phyloP scores from a whole-genome alignment of 148 eudicot genomes.

The Nepenthes gracilis region DNA sequence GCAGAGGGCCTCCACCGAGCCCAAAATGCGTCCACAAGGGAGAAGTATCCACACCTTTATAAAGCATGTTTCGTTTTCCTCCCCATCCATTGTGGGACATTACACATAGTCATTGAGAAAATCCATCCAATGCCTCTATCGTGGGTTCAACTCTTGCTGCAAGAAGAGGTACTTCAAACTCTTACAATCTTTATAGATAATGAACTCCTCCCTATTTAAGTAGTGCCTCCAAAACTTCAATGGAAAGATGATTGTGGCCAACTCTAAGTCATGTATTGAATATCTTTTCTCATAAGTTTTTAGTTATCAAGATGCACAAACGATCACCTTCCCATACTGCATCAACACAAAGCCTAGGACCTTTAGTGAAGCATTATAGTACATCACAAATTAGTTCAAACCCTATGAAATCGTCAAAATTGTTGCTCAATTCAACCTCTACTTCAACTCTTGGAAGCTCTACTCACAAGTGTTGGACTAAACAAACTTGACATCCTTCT shows the following conservation, averaged over 20 bases:
- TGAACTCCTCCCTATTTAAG: background rate
- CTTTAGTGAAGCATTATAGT: background rate
- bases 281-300: background rate
- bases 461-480: background rate
- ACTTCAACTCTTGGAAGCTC: slow-evolving; percentile 7
- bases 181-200: background rate
- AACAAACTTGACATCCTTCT: slow-evolving; percentile 1
- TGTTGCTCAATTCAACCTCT: background rate
- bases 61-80: too few relatives aligned
- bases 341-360: too few relatives aligned
- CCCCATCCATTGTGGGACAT: too few relatives aligned
- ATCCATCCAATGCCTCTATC: background rate
- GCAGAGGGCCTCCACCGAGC: too few relatives aligned
- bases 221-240: slow-evolving; percentile 1
- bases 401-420: background rate
- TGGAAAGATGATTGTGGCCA: background rate
- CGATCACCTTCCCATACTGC: background rate
- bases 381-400: background rate
- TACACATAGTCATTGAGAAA: background rate
- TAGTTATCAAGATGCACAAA: background rate
- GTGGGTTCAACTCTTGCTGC: background rate
- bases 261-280: background rate
- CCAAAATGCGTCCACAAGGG: too few relatives aligned
- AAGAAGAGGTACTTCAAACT: background rate
- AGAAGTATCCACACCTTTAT: too few relatives aligned